Evolutionary conservation across 78 protist genomes (phyloP), one percentile per base, ranked within the genome.

Genomic region (Isochrysis galbana): DNA sequence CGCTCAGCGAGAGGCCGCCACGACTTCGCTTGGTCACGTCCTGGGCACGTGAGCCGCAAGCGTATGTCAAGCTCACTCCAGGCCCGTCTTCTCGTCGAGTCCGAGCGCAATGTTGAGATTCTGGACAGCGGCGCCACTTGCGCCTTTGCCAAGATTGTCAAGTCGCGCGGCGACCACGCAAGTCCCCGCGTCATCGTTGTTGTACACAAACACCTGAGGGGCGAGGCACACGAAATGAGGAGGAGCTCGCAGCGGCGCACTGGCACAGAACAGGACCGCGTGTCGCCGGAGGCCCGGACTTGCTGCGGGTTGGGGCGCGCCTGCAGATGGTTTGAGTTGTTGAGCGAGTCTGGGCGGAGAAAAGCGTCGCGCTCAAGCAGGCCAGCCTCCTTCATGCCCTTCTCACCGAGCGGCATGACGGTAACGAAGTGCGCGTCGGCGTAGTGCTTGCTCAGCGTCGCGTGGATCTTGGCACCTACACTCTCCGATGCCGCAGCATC

Each of bases 181-280:
- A 3, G 67, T 86, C 39, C 90, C 39, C 47, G 1, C 47, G 77
- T 93, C 96, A 69, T 47, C 67, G 32, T 36, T 94, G 25, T 51
- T 48, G 38, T 48, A 70, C 80, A 70, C 80, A 22, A 70, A 70
- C 25, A 70, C 36, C 36, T 70, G n/a, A n/a, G n/a, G n/a, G n/a
- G n/a, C n/a, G n/a, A n/a, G n/a, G n/a, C n/a, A n/a, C n/a, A n/a
- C n/a, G n/a, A n/a, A n/a, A n/a, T n/a, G n/a, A n/a, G n/a, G n/a
- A n/a, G n/a, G n/a, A n/a, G n/a, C n/a, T n/a, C n/a, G n/a, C n/a
- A n/a, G n/a, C n/a, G n/a, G n/a, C n/a, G n/a, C n/a, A n/a, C n/a
- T n/a, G n/a, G n/a, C n/a, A n/a, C n/a, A n/a, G n/a, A n/a, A n/a
- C n/a, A n/a, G n/a, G n/a, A n/a, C n/a, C n/a, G n/a, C n/a, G n/a